Conservation (phyloP, 228 moss, liverwort and hornwort species). For the Sphagnum magellanicum region DNA sequence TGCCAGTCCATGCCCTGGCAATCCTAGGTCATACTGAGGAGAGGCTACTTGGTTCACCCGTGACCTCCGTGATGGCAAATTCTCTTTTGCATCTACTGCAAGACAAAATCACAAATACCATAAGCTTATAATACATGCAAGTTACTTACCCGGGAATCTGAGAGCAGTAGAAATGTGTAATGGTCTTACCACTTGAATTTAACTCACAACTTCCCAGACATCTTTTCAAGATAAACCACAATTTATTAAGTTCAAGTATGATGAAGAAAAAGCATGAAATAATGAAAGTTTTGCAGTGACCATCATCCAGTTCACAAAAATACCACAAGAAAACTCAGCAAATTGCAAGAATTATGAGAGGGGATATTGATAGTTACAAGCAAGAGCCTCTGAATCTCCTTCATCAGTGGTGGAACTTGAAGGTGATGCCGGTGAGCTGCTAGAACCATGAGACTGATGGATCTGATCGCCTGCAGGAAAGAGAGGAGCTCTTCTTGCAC, state of each 20-base stretch:
- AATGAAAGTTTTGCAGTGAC: too few species aligned
- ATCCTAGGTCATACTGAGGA: conserved; percentile 15
- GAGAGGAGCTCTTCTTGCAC: conserved; percentile 17
- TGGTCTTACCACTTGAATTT: too few species aligned
- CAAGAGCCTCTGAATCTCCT: conserved; percentile 21
- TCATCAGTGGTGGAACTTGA: conserved; percentile 21
- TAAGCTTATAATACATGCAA: too few species aligned
- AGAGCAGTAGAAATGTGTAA: too few species aligned
- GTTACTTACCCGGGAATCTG: too few species aligned
- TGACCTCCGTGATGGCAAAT: conserved; percentile 27
- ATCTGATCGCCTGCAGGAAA: conserved; percentile 26
- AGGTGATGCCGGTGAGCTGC: conserved; percentile 23
- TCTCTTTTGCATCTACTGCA: conserved; percentile 50
- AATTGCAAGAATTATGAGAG: not conserved
- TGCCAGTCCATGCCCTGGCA: conserved; percentile 6
- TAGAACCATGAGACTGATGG: conserved; percentile 14
- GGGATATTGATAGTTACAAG: conserved; percentile 17
- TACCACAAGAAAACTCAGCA: too few species aligned
- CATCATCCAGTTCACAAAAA: too few species aligned
- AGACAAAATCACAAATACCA: too few species aligned
- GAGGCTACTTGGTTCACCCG: conserved; percentile 21
- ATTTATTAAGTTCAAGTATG: too few species aligned
- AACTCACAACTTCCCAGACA: too few species aligned
- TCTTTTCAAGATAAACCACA: too few species aligned
- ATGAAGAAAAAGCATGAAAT: too few species aligned